A percentile compares a stretch with the other conserved stretches of the same genome.
phyloP scores from a whole-genome alignment of 164 flowering plant genomes.

The Macadamia integrifolia region DNA sequence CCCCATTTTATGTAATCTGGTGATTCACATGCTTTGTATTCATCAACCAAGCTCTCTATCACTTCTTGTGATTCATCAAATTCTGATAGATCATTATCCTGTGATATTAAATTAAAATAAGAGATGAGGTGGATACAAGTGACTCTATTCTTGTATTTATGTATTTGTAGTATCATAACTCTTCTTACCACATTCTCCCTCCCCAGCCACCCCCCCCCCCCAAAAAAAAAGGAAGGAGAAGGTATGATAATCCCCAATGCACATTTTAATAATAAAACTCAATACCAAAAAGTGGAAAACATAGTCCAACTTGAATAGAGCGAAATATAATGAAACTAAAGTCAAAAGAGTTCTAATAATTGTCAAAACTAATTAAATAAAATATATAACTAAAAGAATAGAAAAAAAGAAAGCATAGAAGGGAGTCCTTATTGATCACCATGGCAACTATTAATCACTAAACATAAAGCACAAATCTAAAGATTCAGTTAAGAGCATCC shows the following conservation, averaged over 20 bases:
- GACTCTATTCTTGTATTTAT: neutral
- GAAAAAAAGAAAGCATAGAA: no score
- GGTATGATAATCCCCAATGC: neutral
- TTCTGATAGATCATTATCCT: conserved; percentile 99
- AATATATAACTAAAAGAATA: no score
- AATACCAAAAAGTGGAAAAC: no score
- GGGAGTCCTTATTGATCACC: neutral
- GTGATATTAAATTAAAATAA: neutral
- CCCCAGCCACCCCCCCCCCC: no score
- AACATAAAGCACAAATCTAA: neutral
- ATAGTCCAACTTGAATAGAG: no score
- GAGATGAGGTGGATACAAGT: conserved; percentile 1
- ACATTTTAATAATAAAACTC: neutral
- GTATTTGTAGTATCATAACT: no score
- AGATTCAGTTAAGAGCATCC: neutral
- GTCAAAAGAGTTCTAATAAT: no score
- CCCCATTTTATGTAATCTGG: conserved; percentile 99
- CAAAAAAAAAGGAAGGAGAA: no score
- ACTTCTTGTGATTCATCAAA: conserved; percentile 96
- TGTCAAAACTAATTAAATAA: no score
- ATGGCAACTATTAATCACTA: neutral
- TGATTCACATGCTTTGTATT: conserved; percentile 98
- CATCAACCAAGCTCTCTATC: conserved; percentile 94
- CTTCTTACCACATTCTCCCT: no score
- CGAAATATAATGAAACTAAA: no score